Conservation (phyloP, 345 rosid species). For the Excoecaria agallocha region DNA sequence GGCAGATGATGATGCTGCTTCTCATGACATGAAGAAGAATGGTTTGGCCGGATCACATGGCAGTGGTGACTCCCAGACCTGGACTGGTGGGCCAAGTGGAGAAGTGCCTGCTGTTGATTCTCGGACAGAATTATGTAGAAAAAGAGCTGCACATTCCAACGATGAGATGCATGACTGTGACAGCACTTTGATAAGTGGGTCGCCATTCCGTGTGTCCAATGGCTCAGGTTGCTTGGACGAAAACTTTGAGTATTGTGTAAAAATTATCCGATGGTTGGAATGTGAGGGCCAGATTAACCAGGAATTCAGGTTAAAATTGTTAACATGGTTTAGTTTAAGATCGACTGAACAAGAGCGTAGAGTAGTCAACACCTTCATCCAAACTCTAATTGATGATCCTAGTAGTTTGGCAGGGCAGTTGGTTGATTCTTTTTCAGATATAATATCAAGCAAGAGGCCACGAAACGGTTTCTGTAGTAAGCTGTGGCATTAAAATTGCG, state of each 20-base stretch:
- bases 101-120: constrained; percentile 67
- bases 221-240: constrained; percentile 64
- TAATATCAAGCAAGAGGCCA: constrained; percentile 67
- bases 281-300: constrained; percentile 68
- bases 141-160: constrained; percentile 44
- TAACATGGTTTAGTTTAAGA: constrained; percentile 94
- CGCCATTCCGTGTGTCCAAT: constrained; percentile 46
- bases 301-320: constrained; percentile 77
- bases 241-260: constrained; percentile 79
- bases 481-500: constrained; percentile 49
- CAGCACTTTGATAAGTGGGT: constrained; percentile 69
- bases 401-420: constrained; percentile 91
- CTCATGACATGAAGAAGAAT: constrained; percentile 58
- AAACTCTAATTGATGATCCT: constrained; percentile 77
- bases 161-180: constrained; percentile 80
- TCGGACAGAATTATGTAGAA: constrained; percentile 56
- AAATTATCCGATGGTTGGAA: constrained; percentile 79
- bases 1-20: constrained; percentile 70
- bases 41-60: constrained; percentile 58
- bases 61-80: constrained; percentile 53
- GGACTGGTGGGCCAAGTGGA: constrained; percentile 40
- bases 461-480: constrained; percentile 61
- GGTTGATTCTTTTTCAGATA: constrained; percentile 73
- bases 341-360: constrained; percentile 82
- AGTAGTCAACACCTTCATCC: constrained; percentile 84